Percentiles rank a stretch among this genome's conserved stretches.
Evolutionary conservation across 108 stramenopile species (phyloP).

Genomic region (Seminavis robusta): DNA sequence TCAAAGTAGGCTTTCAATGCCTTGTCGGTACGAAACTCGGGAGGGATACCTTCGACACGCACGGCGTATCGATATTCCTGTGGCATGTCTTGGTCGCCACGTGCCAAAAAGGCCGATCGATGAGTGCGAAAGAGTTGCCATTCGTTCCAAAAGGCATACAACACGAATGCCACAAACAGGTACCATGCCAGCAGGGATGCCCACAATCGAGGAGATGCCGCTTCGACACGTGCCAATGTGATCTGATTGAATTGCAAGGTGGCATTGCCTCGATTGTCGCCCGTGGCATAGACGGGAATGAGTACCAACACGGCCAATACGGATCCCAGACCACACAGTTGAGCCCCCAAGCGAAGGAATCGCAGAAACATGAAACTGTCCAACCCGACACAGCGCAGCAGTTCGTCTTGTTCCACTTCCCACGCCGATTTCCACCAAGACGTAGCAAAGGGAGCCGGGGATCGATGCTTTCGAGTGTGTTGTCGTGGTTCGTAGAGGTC

Average conservation of each 20-base stretch:
- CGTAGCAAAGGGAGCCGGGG: not conserved
- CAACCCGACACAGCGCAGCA: constrained; percentile 57
- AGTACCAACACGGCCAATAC: constrained; percentile 14
- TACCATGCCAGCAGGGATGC: constrained; percentile 11
- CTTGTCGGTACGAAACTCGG: constrained; percentile 32
- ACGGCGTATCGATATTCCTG: constrained; percentile 48
- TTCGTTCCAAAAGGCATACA: constrained; percentile 53
- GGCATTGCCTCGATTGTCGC: not conserved
- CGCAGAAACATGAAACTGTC: constrained; percentile 59
- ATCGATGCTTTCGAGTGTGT: not conserved
- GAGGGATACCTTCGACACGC: constrained; percentile 59
- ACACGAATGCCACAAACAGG: not conserved
- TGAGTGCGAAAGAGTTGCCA: constrained; percentile 57
- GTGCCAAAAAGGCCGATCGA: constrained; percentile 48
- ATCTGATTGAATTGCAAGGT: not conserved
- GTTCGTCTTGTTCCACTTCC: constrained; percentile 31
- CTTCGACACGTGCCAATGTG: constrained; percentile 21
- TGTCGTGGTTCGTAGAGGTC: constrained; percentile 8
- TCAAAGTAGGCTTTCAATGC: constrained; percentile 49
- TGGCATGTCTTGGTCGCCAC: constrained; percentile 41
- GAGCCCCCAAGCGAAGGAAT: constrained; percentile 55
- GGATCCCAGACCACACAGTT: constrained; percentile 22
- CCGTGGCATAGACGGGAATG: constrained; percentile 14
- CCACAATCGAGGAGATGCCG: constrained; percentile 25
- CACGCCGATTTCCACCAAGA: too few relatives aligned